Conservation (phyloP, 78 protist species). For the Dictyostelium intermedium region DNA sequence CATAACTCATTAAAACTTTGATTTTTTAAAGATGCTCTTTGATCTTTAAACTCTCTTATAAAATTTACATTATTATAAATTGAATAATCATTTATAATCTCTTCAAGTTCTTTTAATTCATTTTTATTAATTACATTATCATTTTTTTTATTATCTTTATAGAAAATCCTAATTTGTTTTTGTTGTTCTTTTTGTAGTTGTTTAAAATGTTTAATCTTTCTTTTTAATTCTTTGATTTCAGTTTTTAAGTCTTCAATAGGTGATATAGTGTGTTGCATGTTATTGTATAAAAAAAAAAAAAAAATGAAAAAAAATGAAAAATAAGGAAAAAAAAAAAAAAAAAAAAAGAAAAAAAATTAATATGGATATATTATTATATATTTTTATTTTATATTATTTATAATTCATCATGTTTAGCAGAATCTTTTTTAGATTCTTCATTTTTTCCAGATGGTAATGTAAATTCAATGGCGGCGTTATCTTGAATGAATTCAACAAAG, state of each 20-base stretch:
- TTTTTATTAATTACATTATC: too few relatives aligned
- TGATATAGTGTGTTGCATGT: too few relatives aligned
- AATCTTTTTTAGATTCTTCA: neutral
- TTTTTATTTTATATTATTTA: too few relatives aligned
- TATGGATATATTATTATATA: neutral
- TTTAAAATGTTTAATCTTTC: neutral
- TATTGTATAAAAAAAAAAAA: too few relatives aligned
- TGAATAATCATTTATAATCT: neutral
- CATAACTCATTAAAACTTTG: neutral
- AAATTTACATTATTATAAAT: too few relatives aligned
- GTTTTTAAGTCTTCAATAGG: neutral
- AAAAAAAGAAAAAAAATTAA: neutral
- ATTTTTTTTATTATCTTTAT: neutral
- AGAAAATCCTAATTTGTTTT: neutral
- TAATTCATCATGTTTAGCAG: slow-evolving; percentile 9
- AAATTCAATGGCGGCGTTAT: slow-evolving; percentile 20
- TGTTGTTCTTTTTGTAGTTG: neutral
- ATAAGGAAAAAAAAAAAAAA: neutral
- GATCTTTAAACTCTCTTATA: too few relatives aligned
- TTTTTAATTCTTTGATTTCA: neutral
- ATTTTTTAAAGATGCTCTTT: neutral
- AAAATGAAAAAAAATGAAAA: neutral
- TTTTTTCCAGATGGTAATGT: slow-evolving; percentile 18
- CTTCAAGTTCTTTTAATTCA: neutral
- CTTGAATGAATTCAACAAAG: slow-evolving; percentile 39